Conservation (phyloP, 768 basidiomycete species). For the Boletus patriciae region DNA sequence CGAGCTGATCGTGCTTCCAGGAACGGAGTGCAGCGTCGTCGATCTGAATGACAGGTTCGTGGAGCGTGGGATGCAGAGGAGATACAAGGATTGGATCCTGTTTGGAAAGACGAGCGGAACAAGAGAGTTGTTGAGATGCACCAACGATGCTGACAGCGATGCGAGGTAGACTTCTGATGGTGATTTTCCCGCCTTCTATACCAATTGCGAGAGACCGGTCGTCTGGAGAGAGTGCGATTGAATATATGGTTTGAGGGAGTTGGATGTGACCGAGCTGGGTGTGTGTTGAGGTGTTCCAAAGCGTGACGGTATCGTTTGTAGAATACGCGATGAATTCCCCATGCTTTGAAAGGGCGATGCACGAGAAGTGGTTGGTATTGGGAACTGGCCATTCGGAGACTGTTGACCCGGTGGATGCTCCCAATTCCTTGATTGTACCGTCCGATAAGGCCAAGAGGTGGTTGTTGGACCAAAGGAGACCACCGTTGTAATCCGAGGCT, state of each 20-base stretch:
- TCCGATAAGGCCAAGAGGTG: neutral
- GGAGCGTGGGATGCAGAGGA: no score
- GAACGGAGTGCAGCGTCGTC: no score
- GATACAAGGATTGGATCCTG: no score
- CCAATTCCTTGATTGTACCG: neutral
- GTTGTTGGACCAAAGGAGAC: neutral
- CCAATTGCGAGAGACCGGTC: neutral
- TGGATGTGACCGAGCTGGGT: neutral
- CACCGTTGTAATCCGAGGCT: no score
- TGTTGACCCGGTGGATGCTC: neutral
- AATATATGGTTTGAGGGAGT: neutral
- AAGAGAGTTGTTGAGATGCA: no score
- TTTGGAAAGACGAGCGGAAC: no score
- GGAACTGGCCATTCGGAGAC: neutral
- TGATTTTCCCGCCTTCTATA: no score
- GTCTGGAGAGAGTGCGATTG: neutral
- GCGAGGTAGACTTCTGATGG: no score
- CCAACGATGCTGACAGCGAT: no score
- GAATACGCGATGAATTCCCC: neutral
- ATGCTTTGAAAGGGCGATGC: neutral
- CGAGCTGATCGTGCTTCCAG: no score
- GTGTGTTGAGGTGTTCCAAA: neutral
- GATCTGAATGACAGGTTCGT: no score
- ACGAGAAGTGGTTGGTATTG: neutral
- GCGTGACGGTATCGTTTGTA: neutral